Evolutionary conservation across 1,139 yeast genomes (phyloP).

Genomic region (Magnusiomyces suaveolens): DNA sequence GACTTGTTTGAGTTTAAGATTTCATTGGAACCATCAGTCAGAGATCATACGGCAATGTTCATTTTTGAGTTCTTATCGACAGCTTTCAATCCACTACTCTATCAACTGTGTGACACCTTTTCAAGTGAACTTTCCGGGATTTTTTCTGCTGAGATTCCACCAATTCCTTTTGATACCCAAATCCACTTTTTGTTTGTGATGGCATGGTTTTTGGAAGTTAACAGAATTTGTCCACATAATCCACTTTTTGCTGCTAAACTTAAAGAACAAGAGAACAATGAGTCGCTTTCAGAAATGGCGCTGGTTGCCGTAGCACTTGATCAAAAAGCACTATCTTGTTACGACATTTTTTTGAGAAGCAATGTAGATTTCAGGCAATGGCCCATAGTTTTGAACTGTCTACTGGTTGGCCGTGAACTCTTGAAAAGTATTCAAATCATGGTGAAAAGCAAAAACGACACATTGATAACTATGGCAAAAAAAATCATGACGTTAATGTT

Average conservation of each 20-base stretch:
- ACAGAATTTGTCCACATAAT: constrained; percentile 11
- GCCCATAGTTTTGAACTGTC: constrained; percentile 49
- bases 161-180: constrained; percentile 35
- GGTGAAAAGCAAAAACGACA: constrained; percentile 33
- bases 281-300: constrained; percentile 38
- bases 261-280: constrained; percentile 13
- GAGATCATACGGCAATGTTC: constrained; percentile 28
- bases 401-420: constrained; percentile 60
- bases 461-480: constrained; percentile 41
- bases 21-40: neutral
- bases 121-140: constrained; percentile 41
- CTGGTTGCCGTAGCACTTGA: constrained; percentile 59
- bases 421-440: constrained; percentile 47
- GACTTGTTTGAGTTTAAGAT: neutral
- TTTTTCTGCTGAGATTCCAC: constrained; percentile 48
- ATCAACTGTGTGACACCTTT: neutral
- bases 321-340: constrained; percentile 53
- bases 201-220: constrained; percentile 58
- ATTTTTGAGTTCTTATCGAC: constrained; percentile 58
- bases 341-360: constrained; percentile 48
- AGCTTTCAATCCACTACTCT: constrained; percentile 54
- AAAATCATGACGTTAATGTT: constrained; percentile 49
- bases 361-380: constrained; percentile 33
- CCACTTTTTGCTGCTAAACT: constrained; percentile 13
- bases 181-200: constrained; percentile 50